Conservation (phyloP, 139 green algal species). For the Yamagishiella unicocca region DNA sequence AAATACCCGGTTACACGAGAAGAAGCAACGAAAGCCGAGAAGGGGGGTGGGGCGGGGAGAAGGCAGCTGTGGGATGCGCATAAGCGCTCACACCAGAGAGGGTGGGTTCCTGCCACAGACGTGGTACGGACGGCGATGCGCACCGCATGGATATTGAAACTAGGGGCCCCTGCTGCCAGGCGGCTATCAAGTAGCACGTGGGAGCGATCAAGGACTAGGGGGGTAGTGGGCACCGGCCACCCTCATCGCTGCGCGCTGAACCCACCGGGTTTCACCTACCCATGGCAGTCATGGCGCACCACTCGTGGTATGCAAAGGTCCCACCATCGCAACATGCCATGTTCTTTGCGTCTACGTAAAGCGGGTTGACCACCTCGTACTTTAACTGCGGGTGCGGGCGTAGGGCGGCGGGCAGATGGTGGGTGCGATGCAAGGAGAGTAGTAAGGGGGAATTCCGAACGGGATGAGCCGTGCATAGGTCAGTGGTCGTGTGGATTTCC, state of each 20-base stretch:
- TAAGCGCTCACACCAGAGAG: not conserved
- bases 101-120: too few species aligned
- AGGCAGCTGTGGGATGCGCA: not conserved
- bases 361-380: not conserved
- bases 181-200: too few species aligned
- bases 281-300: slow-evolving; percentile 18
- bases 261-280: not conserved
- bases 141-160: too few species aligned
- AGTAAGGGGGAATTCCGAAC: not conserved
- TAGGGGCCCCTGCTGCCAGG: too few species aligned
- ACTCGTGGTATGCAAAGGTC: slow-evolving; percentile 8
- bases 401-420: not conserved
- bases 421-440: not conserved
- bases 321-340: not conserved
- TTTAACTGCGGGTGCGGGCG: not conserved
- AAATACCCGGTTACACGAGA: not conserved
- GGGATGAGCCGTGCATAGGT: not conserved
- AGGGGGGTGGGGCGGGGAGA: not conserved
- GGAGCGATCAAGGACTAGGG: not conserved
- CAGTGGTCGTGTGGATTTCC: not conserved
- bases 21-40: not conserved
- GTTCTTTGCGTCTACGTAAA: not conserved
- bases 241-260: not conserved
- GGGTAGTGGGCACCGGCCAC: not conserved
- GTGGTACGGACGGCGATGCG: too few species aligned